Conservation (phyloP, 305 asterid genomes). For the Ilex paraguariensis region DNA sequence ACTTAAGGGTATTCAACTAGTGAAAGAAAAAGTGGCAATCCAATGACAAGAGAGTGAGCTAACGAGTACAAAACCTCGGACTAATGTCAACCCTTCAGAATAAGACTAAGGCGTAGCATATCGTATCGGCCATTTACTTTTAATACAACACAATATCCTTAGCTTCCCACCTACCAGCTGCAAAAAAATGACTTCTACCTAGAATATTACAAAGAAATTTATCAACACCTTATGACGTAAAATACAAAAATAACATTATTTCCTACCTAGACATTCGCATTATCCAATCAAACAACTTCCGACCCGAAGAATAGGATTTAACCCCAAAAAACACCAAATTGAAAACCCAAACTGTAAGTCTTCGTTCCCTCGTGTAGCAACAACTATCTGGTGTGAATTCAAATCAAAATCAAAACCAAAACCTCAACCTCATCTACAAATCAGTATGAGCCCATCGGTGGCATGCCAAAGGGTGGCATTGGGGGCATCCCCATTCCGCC, state of each 20-base stretch:
- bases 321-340: background rate
- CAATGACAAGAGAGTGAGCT: too few species aligned
- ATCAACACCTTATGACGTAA: constrained; percentile 56
- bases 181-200: constrained; percentile 50
- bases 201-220: constrained; percentile 76
- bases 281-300: constrained; percentile 17
- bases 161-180: constrained; percentile 57
- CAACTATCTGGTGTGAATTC: too few species aligned
- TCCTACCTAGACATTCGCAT: constrained; percentile 25
- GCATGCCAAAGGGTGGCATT: constrained; percentile 95
- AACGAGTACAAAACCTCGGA: background rate
- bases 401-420: too few species aligned
- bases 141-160: constrained; percentile 41
- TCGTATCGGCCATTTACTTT: constrained; percentile 12
- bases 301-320: too few species aligned
- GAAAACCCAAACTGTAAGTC: background rate
- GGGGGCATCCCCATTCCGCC: constrained; percentile 96
- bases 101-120: constrained; percentile 14
- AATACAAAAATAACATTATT: constrained; percentile 33
- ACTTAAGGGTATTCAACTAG: too few species aligned
- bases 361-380: too few species aligned
- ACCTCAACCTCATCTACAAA: constrained; percentile 2
- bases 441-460: constrained; percentile 93
- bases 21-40: too few species aligned
- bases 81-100: constrained; percentile 4